A percentile compares a stretch with the other conserved stretches of the same genome.
phyloP scores from a whole-genome alignment of 2,329 filamentous ascomycete species.

The Aspergillus sp. region DNA sequence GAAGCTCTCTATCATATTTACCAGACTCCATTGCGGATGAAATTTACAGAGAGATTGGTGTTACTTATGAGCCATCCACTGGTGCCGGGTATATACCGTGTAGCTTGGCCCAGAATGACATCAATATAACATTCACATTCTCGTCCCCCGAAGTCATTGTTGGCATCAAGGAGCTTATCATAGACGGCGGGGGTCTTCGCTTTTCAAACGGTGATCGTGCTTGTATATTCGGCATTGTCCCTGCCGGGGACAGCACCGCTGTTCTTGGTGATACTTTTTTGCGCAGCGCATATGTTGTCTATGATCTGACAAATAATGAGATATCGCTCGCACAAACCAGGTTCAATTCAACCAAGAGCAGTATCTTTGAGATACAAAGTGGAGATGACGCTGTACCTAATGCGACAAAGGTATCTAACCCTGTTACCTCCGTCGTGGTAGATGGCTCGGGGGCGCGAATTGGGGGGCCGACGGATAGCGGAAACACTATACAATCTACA shows the following conservation, averaged over 20 bases:
- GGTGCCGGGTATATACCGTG: conserved; percentile 57
- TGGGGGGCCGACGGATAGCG: conserved; percentile 24
- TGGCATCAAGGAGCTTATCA: conserved; percentile 55
- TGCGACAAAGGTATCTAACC: conserved; percentile 52
- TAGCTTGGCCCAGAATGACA: conserved; percentile 47
- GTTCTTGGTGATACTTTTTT: conserved; percentile 64
- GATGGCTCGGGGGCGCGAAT: conserved; percentile 47
- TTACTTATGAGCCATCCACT: conserved; percentile 57
- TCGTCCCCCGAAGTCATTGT: conserved; percentile 56
- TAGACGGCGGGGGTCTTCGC: conserved; percentile 46
- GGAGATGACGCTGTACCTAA: conserved; percentile 51
- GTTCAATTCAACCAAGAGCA: conserved; percentile 54
- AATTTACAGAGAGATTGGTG: conserved; percentile 61
- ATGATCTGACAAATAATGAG: conserved; percentile 60
- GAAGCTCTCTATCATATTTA: conserved; percentile 41
- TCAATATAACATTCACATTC: conserved; percentile 59
- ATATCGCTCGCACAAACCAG: conserved; percentile 62
- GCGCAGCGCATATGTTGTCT: conserved; percentile 63
- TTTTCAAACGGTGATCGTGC: conserved; percentile 36
- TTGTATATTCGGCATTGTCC: conserved; percentile 52
- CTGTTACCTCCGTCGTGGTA: conserved; percentile 48
- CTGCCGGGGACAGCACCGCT: conserved; percentile 46
- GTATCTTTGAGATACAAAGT: conserved; percentile 55
- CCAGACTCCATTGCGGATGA: conserved; percentile 33
- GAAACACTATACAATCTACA: conserved; percentile 19